Conservation (phyloP, 2,329 filamentous ascomycete genomes). For the Ophiostoma perfectum region DNA sequence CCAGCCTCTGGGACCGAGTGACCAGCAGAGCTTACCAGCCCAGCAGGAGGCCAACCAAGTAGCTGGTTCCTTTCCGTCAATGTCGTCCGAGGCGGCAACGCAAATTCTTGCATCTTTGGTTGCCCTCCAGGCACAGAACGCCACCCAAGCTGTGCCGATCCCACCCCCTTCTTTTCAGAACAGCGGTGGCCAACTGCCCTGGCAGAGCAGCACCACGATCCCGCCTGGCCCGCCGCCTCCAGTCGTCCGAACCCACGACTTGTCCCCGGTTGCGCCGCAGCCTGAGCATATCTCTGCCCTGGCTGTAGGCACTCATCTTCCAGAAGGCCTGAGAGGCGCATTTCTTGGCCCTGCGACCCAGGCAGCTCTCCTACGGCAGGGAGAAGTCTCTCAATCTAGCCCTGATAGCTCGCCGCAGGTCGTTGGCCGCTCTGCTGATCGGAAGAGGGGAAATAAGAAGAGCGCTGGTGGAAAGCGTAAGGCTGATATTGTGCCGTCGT, state of each 20-base stretch:
- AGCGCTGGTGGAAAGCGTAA: conserved; percentile 51
- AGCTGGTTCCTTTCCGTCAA: not conserved
- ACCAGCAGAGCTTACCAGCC: not conserved
- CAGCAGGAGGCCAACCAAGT: conserved; percentile 16
- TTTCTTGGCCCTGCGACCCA: conserved; percentile 47
- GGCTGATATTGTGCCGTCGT: conserved; percentile 45
- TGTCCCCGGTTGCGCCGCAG: conserved; percentile 67
- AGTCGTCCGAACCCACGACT: conserved; percentile 66
- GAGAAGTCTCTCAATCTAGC: conserved; percentile 47
- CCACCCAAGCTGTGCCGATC: conserved; percentile 4
- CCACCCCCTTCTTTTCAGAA: not conserved
- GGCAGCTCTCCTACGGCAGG: conserved; percentile 49
- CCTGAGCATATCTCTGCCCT: conserved; percentile 63
- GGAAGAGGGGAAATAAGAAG: conserved; percentile 44
- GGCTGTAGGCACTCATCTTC: conserved; percentile 32
- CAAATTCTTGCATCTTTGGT: conserved; percentile 3
- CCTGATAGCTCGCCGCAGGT: conserved; percentile 57
- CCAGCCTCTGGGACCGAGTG: not conserved
- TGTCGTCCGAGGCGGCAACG: not conserved
- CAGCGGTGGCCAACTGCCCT: not conserved
- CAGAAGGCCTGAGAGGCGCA: not conserved
- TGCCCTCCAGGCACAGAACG: not conserved
- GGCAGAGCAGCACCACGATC: not conserved
- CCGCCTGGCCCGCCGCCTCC: not conserved
- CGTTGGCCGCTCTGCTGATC: conserved; percentile 8